Base-by-base conservation (phyloP, 768 basidiomycete genomes). In the Lanmaoa rubissima region DNA sequence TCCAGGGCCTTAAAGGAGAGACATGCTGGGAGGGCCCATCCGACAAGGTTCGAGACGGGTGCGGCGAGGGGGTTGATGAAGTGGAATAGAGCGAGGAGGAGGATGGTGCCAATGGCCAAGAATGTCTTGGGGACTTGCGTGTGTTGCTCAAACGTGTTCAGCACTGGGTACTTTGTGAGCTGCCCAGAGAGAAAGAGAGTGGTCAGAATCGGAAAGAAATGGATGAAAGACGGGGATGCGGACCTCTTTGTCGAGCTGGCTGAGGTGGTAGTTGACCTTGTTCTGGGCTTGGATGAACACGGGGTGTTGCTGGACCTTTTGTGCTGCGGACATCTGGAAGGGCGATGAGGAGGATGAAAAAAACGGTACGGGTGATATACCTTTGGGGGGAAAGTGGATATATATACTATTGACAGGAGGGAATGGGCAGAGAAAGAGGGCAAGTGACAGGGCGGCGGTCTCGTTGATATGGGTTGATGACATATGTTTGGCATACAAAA, bases 231-330 rank as follows among this genome's bases (percentile, higher is more conserved):
- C 21, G 38, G 16, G 40, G 19, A 11, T 5, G 76, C 83, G 39
- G 43, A 94, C 95, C 89, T 98, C 95, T 74, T 97, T 97, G 80
- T 98, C 96, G 69, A 98, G 88, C 80, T 95, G 90, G 74, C 71
- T 76, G 68, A 92, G 75, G 72, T 97, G 92, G 77, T 88, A 83
- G 65, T 79, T 79, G 59, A 86, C 90, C 80, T 88, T 90, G 72
- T 83, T 86, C 76, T 90, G 86, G 26, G 84, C 92, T 75, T 95
- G 90, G 65, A 90, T 64, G 77, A 88, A 85, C 66, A 86, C 79
- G 34, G 94, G 94, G 78, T 96, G 94, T 70, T 90, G 87, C 76
- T 93, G 87, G 61, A 94, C 73, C 75, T 87, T 88, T 78, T 93
- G 85, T 26, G 85, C 74, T 57, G 90, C 84, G 64, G 90, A 90